These are phyloP conservation scores for Xylaria sp. DNA, from an alignment of 2,329 filamentous ascomycete species.

Conservation along the genomic window DNA sequence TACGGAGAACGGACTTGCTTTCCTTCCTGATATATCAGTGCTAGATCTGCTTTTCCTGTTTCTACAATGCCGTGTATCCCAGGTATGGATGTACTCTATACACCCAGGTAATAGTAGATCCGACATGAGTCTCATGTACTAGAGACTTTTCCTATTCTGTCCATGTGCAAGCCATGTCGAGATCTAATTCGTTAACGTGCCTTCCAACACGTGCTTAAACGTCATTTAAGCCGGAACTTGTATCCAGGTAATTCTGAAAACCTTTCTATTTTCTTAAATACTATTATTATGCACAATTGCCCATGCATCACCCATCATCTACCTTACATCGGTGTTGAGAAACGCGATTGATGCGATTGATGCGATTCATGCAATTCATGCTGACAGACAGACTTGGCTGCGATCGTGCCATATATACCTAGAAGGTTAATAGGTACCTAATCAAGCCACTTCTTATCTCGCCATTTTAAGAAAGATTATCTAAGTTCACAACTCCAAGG, in stretches of 20 bases:
- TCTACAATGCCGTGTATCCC: background rate
- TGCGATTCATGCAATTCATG: background rate
- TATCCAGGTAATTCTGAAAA: background rate
- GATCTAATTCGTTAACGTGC: constrained; percentile 24
- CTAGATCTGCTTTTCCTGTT: background rate
- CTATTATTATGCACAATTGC: background rate
- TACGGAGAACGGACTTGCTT: background rate
- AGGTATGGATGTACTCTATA: constrained; percentile 1
- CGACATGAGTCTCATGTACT: background rate
- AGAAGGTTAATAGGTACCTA: background rate
- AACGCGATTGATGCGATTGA: background rate
- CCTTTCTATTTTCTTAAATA: background rate
- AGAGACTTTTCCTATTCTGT: constrained; percentile 10
- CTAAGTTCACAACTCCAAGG: background rate
- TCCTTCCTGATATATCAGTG: no score
- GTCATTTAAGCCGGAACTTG: constrained; percentile 25
- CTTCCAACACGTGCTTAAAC: constrained; percentile 24
- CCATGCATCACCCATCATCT: background rate
- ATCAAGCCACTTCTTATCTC: constrained; percentile 20
- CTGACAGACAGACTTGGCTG: background rate
- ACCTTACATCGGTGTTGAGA: background rate
- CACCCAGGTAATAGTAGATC: background rate
- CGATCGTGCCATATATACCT: background rate
- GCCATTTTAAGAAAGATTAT: background rate
- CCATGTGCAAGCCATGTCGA: constrained; percentile 9